Evolutionary conservation across 2,329 filamentous ascomycete genomes (phyloP).

Genomic region (Exserohilum rostratum): DNA sequence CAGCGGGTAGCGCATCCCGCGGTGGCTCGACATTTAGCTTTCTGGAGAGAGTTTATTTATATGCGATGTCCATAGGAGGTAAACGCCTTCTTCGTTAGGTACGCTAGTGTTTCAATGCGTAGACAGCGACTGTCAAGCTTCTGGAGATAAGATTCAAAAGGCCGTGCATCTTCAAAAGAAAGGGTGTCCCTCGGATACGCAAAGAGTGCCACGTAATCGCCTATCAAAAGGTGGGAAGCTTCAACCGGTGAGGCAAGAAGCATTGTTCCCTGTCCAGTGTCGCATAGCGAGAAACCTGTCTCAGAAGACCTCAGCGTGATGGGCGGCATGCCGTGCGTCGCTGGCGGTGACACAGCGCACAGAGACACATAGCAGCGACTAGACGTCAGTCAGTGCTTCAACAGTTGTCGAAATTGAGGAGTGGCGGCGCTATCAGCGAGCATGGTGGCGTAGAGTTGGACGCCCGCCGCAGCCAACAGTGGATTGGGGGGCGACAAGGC

Average conservation of each 20-base stretch:
- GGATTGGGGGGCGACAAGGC: not conserved
- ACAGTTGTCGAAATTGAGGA: too few species aligned
- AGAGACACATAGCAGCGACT: not conserved
- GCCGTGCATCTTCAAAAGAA: not conserved
- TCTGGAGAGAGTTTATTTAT: too few species aligned
- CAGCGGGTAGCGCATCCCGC: too few species aligned
- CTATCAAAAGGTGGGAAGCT: not conserved
- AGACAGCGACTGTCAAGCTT: constrained; percentile 12
- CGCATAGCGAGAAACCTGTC: not conserved
- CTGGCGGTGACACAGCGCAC: not conserved
- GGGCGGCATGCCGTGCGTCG: constrained; percentile 1
- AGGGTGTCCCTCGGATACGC: not conserved
- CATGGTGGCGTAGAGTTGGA: not conserved
- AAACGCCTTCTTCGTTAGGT: constrained; percentile 29
- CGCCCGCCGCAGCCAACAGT: not conserved
- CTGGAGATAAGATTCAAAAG: not conserved
- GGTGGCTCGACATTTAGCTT: too few species aligned
- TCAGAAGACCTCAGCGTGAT: not conserved
- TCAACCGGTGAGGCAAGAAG: not conserved
- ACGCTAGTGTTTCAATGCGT: constrained; percentile 31
- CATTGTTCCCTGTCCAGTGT: constrained; percentile 2
- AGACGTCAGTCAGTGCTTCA: constrained; percentile 1
- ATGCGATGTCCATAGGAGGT: constrained; percentile 3
- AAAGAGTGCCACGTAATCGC: not conserved
- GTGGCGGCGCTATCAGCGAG: too few species aligned